A percentile compares a stretch with the other conserved stretches of the same genome.
Conservation (phyloP, 192 early-diverging fungal genomes). For the Tieghemiomyces parasiticus region DNA sequence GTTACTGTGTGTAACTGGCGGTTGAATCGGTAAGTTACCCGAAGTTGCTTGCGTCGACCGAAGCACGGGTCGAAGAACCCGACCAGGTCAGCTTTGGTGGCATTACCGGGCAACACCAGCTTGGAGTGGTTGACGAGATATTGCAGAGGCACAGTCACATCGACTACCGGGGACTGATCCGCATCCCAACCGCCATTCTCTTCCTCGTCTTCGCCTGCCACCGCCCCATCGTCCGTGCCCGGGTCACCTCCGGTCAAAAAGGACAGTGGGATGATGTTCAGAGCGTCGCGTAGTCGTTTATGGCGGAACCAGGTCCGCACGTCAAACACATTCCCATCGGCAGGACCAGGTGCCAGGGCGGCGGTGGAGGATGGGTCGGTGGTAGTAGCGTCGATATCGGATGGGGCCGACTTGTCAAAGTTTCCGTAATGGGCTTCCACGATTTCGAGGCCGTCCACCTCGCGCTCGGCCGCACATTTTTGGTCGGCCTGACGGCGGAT, state of each 20-base stretch:
- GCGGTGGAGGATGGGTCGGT: no score
- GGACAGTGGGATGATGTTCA: constrained; percentile 1
- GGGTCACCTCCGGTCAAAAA: not conserved
- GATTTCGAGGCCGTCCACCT: constrained; percentile 59
- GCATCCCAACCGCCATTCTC: not conserved
- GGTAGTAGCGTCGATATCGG: no score
- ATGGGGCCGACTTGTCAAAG: no score
- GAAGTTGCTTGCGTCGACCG: constrained; percentile 68
- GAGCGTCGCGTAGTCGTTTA: not conserved
- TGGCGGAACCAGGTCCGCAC: no score
- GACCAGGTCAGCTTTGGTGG: constrained; percentile 77
- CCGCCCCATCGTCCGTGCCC: not conserved
- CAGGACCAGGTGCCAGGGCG: no score
- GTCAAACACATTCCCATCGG: no score
- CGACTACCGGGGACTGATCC: constrained; percentile 22
- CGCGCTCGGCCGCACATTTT: constrained; percentile 42
- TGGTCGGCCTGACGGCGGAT: constrained; percentile 56
- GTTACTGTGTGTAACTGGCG: constrained; percentile 63
- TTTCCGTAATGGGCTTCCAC: constrained; percentile 81
- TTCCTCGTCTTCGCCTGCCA: not conserved
- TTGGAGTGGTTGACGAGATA: constrained; percentile 70
- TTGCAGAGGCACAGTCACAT: constrained; percentile 81
- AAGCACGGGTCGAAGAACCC: constrained; percentile 96
- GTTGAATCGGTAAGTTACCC: constrained; percentile 72
- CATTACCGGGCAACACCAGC: constrained; percentile 72